A percentile compares a stretch with the other conserved stretches of the same genome.
These are phyloP conservation scores for Nicotiana knightiana DNA, from an alignment of 257 asterid genomes.

Conservation along the genomic window DNA sequence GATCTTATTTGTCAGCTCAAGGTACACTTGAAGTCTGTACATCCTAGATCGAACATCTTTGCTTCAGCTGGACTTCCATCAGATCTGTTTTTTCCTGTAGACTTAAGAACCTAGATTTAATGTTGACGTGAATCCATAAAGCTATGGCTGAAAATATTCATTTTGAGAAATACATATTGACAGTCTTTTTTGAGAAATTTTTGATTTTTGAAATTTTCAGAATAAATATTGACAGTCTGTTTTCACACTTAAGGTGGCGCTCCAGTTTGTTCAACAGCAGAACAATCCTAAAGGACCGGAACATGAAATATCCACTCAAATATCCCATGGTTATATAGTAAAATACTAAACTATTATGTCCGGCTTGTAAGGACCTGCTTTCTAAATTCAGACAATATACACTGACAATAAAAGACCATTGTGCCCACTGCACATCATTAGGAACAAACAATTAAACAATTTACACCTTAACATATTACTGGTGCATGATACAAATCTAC, in stretches of 20 bases:
- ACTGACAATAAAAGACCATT: not conserved
- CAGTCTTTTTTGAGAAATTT: not conserved
- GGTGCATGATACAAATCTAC: not conserved
- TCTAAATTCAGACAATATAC: not conserved
- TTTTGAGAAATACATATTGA: not conserved
- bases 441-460: not conserved
- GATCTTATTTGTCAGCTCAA: not conserved
- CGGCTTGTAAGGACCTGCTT: not conserved
- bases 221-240: not conserved
- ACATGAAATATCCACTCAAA: not conserved
- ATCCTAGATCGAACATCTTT: not conserved
- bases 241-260: not conserved
- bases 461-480: not conserved
- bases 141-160: not conserved
- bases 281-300: not conserved
- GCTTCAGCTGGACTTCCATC: not conserved
- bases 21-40: not conserved
- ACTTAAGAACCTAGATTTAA: not conserved
- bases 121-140: not conserved
- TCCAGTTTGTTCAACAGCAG: not conserved
- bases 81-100: not conserved
- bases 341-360: not conserved
- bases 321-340: not conserved
- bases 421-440: not conserved
- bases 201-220: not conserved